These are phyloP conservation scores for Halophytophthora polymorphica DNA, from an alignment of 352 stramenopile genomes.

Conservation along the genomic window DNA sequence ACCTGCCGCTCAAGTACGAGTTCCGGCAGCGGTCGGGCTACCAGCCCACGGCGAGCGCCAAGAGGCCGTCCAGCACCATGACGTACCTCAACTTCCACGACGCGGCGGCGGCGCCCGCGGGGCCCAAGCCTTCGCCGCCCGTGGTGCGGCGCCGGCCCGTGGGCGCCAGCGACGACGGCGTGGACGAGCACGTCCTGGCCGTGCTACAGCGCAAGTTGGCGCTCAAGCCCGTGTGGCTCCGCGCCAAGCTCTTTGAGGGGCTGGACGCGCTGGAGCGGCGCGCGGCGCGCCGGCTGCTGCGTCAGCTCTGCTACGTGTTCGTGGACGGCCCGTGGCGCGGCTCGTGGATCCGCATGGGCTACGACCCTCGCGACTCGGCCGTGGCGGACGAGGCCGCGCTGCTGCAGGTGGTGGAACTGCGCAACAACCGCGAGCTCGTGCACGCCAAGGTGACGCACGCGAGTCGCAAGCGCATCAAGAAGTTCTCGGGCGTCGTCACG, in stretches of 20 bases:
- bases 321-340: constrained; percentile 78
- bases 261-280: constrained; percentile 60
- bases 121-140: constrained; percentile 45
- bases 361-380: constrained; percentile 49
- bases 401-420: constrained; percentile 78
- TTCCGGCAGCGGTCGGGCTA: constrained; percentile 77
- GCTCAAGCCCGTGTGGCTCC: constrained; percentile 72
- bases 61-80: constrained; percentile 72
- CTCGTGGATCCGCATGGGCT: constrained; percentile 82
- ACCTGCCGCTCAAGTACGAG: constrained; percentile 81
- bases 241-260: constrained; percentile 63
- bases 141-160: constrained; percentile 46
- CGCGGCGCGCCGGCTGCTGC: constrained; percentile 53
- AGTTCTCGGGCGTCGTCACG: constrained; percentile 32
- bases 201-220: constrained; percentile 55
- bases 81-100: constrained; percentile 82
- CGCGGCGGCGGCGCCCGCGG: constrained; percentile 43
- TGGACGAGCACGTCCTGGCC: constrained; percentile 63
- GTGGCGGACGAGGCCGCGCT: constrained; percentile 35
- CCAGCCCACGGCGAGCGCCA: constrained; percentile 49
- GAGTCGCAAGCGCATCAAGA: constrained; percentile 64
- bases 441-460: constrained; percentile 74
- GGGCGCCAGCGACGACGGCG: constrained; percentile 46
- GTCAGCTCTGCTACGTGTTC: constrained; percentile 82
- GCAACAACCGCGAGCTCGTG: constrained; percentile 79